Percentiles rank a stretch among this genome's conserved stretches.
Conservation (phyloP, 2,329 filamentous ascomycete species). For the Cordyceps sp. region DNA sequence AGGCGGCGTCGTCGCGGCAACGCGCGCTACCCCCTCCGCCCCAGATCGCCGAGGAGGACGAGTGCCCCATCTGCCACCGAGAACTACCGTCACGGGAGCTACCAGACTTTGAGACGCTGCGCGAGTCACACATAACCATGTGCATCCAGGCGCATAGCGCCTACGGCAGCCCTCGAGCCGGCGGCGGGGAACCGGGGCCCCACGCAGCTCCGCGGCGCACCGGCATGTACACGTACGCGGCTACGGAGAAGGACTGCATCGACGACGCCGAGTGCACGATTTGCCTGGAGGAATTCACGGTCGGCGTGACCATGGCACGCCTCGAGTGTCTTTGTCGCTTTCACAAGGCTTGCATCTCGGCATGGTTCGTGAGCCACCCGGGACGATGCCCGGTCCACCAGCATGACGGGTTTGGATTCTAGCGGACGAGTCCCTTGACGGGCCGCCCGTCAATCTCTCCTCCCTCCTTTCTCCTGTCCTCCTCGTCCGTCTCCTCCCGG, state of each 20-base stretch:
- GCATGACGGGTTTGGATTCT: slow-evolving; percentile 42
- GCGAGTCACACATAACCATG: slow-evolving; percentile 39
- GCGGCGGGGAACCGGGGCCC: slow-evolving; percentile 7
- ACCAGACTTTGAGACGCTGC: slow-evolving; percentile 33
- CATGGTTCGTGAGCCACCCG: slow-evolving; percentile 46
- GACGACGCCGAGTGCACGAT: slow-evolving; percentile 52
- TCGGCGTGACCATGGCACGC: slow-evolving; percentile 45
- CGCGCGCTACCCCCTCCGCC: slow-evolving; percentile 25
- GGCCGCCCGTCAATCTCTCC: too few relatives aligned
- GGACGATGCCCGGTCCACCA: slow-evolving; percentile 51
- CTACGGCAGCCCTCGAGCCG: slow-evolving; percentile 21
- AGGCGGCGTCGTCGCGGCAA: slow-evolving; percentile 18
- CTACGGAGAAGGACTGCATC: slow-evolving; percentile 53
- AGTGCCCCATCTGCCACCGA: slow-evolving; percentile 60
- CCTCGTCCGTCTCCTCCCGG: too few relatives aligned
- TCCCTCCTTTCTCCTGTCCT: too few relatives aligned
- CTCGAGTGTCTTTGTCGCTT: slow-evolving; percentile 52
- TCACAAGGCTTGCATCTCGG: slow-evolving; percentile 40
- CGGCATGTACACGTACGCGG: slow-evolving; percentile 46
- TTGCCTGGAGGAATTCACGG: slow-evolving; percentile 49
- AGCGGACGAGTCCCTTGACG: too few relatives aligned
- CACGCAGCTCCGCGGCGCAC: slow-evolving; percentile 27
- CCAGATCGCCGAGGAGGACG: slow-evolving; percentile 54
- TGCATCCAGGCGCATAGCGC: slow-evolving; percentile 41
- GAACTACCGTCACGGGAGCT: slow-evolving; percentile 46